Percentiles rank a stretch among this genome's conserved stretches.
These are phyloP conservation scores for Pichia sp. DNA, from an alignment of 1,139 yeast species.

Conservation along the genomic window DNA sequence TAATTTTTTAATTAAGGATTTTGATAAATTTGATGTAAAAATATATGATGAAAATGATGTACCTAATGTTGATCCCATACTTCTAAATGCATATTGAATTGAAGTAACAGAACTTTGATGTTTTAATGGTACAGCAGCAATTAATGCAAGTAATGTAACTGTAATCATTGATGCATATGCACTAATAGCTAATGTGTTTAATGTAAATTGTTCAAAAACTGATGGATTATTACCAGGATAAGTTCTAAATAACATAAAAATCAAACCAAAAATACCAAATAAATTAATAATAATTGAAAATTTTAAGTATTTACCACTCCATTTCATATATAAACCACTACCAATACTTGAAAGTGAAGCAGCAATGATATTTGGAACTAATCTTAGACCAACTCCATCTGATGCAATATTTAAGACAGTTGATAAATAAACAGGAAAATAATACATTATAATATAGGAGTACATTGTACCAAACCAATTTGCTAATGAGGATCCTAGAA, in stretches of 20 bases:
- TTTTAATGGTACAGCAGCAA: slow-evolving; percentile 46
- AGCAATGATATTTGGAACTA: slow-evolving; percentile 32
- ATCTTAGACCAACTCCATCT: slow-evolving; percentile 34
- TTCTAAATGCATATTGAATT: slow-evolving; percentile 48
- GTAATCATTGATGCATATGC: slow-evolving; percentile 44
- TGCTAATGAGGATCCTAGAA: slow-evolving; percentile 33
- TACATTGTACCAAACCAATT: slow-evolving; percentile 38
- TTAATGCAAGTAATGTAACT: slow-evolving; percentile 44
- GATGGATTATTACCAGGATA: slow-evolving; percentile 19
- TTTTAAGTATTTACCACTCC: slow-evolving; percentile 31
- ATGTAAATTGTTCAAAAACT: slow-evolving; percentile 31
- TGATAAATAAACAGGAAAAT: slow-evolving; percentile 32
- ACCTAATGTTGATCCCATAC: slow-evolving; percentile 51
- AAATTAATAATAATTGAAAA: slow-evolving; percentile 25
- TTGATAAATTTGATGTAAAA: slow-evolving; percentile 35
- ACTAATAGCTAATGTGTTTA: slow-evolving; percentile 36
- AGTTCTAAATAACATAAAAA: slow-evolving; percentile 19
- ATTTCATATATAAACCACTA: slow-evolving; percentile 34
- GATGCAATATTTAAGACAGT: slow-evolving; percentile 30
- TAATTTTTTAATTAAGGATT: slow-evolving; percentile 17
- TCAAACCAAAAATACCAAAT: slow-evolving; percentile 27
- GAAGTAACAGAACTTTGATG: slow-evolving; percentile 49
- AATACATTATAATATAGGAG: slow-evolving; percentile 29
- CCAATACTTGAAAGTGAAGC: slow-evolving; percentile 31
- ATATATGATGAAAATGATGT: slow-evolving; percentile 45